Base-by-base conservation (phyloP, 495 filamentous ascomycete genomes). In the Sabuloglossum arenarium region DNA sequence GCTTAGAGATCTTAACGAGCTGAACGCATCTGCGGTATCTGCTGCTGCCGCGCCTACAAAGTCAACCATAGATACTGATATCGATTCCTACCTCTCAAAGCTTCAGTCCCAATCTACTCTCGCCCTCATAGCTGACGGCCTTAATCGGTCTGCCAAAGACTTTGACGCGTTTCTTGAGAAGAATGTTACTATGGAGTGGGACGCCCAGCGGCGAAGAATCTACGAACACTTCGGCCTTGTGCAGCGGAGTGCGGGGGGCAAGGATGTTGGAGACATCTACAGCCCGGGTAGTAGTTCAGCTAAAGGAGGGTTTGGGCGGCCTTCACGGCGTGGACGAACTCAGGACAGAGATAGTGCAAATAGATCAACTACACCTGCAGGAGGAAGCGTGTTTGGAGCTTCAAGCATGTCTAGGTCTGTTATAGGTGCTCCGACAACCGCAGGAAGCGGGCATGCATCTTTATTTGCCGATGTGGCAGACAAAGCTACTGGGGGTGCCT, bases 161-260 rank as follows among this genome's bases (percentile, higher is more conserved):
- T 97, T 99, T 60, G 88, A 99, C 64, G 67, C 75, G 39, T 96
- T 93, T 66, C 70, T 99, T 46, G 91, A 96, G 64, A 88, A 94
- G 60, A 90, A 91, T 63, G 82, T 96, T 6, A 86, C 86, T 8
- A 81, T 91, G 72, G 86, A 96, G 66, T 97, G 90, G 90, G 88
- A 97, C 56, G 79, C 82, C 6, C 91, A 97, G 68, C 81, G 89
- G 37, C 84, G 82, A 64, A 80, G 80, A 54, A 94, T 97, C 54
- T 95, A 95, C 65, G 79, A 94, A 62, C 91, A 99, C 64, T 97
- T 99, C 65, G 91, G 91, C 8, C 82, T 99, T 42, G 83, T 76
- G 57, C 74, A 80, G 8, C 79, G 74, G 59, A 76, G 81, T 45
- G 72, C 73, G 9, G 52, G 64, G 28, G 60, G 68, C 53, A 64